These are phyloP conservation scores for Prunus kanzakura DNA, from an alignment of 306 rosid genomes.

Conservation along the genomic window DNA sequence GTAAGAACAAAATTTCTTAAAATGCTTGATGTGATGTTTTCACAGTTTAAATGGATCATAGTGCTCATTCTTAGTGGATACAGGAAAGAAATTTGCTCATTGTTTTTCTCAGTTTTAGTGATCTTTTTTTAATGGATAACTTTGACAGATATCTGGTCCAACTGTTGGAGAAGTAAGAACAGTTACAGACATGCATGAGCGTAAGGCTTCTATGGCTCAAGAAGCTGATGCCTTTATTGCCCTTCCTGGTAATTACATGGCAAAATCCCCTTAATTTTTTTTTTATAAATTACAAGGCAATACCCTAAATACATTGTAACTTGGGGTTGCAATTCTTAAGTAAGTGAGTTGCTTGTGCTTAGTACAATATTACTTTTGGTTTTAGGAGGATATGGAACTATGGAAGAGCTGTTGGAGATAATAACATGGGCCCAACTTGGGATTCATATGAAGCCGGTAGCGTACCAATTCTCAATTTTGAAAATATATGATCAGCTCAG, in stretches of 20 bases:
- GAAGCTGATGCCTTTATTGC: slow-evolving; percentile 96
- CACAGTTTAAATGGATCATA: background rate
- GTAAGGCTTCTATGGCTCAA: slow-evolving; percentile 90
- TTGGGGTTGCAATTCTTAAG: background rate
- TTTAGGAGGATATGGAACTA: slow-evolving; percentile 94
- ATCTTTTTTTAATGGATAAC: slow-evolving; percentile 21
- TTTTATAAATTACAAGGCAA: background rate
- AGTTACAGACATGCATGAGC: slow-evolving; percentile 93
- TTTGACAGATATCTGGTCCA: slow-evolving; percentile 82
- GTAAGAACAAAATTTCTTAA: background rate
- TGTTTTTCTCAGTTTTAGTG: background rate
- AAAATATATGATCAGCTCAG: slow-evolving; percentile 4
- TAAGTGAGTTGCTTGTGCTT: background rate
- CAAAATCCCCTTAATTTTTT: slow-evolving; percentile 11
- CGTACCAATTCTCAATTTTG: slow-evolving; percentile 7
- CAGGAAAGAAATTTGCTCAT: slow-evolving; percentile 6
- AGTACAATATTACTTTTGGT: slow-evolving; percentile 5
- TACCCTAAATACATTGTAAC: no score
- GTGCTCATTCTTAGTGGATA: background rate
- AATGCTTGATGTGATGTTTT: background rate
- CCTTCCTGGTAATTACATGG: slow-evolving; percentile 68
- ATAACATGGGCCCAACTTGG: slow-evolving; percentile 98
- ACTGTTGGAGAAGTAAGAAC: slow-evolving; percentile 89
- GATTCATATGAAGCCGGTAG: slow-evolving; percentile 87
- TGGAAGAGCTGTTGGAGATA: slow-evolving; percentile 95